Evolutionary conservation across 2,329 filamentous ascomycete species (phyloP).

Genomic region (Mycosphaerella sp.): DNA sequence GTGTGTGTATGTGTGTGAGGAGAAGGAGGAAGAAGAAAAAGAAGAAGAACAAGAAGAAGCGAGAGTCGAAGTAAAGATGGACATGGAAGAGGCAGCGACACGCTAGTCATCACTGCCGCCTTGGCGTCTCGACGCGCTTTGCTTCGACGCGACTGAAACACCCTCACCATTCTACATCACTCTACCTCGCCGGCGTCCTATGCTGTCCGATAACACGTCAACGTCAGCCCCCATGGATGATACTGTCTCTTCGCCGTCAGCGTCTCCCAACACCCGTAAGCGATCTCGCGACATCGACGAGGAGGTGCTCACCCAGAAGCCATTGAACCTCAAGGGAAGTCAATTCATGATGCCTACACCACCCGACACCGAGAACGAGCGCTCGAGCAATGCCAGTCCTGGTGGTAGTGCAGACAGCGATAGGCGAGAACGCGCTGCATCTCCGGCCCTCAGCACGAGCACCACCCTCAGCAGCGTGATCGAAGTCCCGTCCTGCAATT

Average conservation of each 20-base stretch:
- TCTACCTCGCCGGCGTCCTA: not conserved
- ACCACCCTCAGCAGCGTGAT: slow-evolving; percentile 32
- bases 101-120: slow-evolving; percentile 2
- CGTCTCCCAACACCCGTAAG: slow-evolving; percentile 25
- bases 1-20: slow-evolving; percentile 2
- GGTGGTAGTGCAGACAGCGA: slow-evolving; percentile 14
- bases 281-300: slow-evolving; percentile 23
- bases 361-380: slow-evolving; percentile 28
- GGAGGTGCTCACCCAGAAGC: slow-evolving; percentile 24
- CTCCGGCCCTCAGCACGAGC: slow-evolving; percentile 30
- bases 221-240: slow-evolving; percentile 26
- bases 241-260: slow-evolving; percentile 26
- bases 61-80: not conserved
- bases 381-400: slow-evolving; percentile 29
- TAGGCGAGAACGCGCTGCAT: slow-evolving; percentile 21
- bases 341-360: slow-evolving; percentile 35
- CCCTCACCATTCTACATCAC: not conserved
- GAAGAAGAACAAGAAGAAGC: not conserved
- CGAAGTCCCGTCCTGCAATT: slow-evolving; percentile 20
- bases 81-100: too few relatives aligned
- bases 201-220: not conserved
- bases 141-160: not conserved
- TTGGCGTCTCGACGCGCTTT: slow-evolving; percentile 9
- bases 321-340: slow-evolving; percentile 31
- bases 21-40: not conserved